Evolutionary conservation across 2,329 filamentous ascomycete genomes (phyloP).

Genomic region (Bipolaris victoriae): DNA sequence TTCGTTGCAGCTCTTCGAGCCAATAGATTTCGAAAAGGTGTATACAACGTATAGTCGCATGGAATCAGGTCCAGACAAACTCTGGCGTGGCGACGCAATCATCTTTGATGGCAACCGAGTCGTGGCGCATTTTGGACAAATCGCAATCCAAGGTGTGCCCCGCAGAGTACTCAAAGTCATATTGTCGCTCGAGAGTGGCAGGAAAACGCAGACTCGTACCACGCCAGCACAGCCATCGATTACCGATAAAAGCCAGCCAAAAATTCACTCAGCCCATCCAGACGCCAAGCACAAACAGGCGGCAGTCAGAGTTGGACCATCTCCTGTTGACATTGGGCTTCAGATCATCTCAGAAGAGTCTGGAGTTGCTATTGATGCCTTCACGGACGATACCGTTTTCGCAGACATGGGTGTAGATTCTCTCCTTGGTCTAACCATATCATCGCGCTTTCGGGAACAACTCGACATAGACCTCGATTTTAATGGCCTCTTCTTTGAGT

Average conservation of each 20-base stretch:
- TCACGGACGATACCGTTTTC: slow-evolving; percentile 34
- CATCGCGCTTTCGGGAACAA: slow-evolving; percentile 30
- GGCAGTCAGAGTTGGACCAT: background rate
- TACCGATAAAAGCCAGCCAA: background rate
- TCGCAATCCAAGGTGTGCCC: slow-evolving; percentile 10
- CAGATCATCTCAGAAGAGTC: slow-evolving; percentile 39
- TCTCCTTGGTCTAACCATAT: slow-evolving; percentile 32
- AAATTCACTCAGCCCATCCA: background rate
- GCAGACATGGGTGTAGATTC: slow-evolving; percentile 40
- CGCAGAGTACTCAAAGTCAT: slow-evolving; percentile 13
- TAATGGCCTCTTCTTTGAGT: slow-evolving; percentile 58
- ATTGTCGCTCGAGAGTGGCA: slow-evolving; percentile 16
- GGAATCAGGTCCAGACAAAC: slow-evolving; percentile 2
- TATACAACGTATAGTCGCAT: slow-evolving; percentile 20
- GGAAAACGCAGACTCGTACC: slow-evolving; percentile 9
- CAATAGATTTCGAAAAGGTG: slow-evolving; percentile 9
- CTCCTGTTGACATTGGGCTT: background rate
- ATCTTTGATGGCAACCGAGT: slow-evolving; percentile 19
- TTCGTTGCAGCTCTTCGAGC: slow-evolving; percentile 17
- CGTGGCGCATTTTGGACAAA: slow-evolving; percentile 8
- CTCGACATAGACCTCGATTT: slow-evolving; percentile 27
- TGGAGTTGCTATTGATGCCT: slow-evolving; percentile 31
- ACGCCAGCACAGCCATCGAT: background rate
- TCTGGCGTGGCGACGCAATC: slow-evolving; percentile 16
- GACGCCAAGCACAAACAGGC: background rate